Base-by-base conservation (phyloP, 2,329 filamentous ascomycete genomes). In the Aspergillus tanneri region DNA sequence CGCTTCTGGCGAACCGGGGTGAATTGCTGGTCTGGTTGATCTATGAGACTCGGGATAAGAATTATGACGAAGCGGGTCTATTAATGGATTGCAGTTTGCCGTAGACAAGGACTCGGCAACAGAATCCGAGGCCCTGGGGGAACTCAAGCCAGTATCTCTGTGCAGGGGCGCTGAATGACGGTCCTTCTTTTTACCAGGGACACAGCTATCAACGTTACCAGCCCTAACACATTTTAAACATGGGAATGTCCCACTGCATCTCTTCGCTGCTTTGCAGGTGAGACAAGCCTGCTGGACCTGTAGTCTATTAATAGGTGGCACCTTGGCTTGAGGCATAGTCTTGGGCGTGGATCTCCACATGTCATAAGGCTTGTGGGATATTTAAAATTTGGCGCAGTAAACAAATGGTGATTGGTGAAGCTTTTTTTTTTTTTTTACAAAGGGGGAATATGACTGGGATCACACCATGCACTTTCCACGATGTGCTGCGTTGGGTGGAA, bases 321-420 rank as follows among this genome's bases (percentile, higher is more conserved):
- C 76, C 54, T 74, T 78, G 10, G 77, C 76, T 18, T 78, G 76
- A 48, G 77, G 76, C 77, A 81, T 81, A 24, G 40, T 40, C 35
- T 24, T 9, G 22, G 10, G 6, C 12, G n/a, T n/a, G n/a, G n/a
- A n/a, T n/a, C n/a, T n/a, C n/a, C n/a, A n/a, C n/a, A 14, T 14
- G 12, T 14, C 12, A 10, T 18, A 16, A 14, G 19, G 11, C 14
- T 16, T 16, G 6, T 6, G 24, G 11, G n/a, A n/a, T n/a, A n/a
- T 11, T 25, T 6, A 25, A 25, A 16, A 12, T 7, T 32, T 14
- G 5, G 10, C 7, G 4, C 7, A 10, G 14, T 10, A 11, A 18
- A 9, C 14, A 10, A 6, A n/a, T n/a, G n/a, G n/a, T n/a, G n/a
- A n/a, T n/a, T n/a, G n/a, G n/a, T n/a, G n/a, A n/a, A n/a, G n/a